phyloP scores from a whole-genome alignment of 169 alveolate genomes.

The Cryptosporidium ubiquitum region DNA sequence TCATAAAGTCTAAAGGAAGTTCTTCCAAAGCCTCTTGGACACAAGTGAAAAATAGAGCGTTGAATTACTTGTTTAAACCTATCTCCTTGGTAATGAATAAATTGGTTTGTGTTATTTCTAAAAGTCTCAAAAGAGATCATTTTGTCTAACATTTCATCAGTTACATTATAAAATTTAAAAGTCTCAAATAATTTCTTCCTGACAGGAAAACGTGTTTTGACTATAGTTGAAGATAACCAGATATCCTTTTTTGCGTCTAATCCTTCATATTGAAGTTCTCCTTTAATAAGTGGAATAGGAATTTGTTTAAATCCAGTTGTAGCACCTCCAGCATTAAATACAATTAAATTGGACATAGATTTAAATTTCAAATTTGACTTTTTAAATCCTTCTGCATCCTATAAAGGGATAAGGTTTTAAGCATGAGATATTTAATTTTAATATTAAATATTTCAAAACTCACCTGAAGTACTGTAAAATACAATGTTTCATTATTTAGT shows the following conservation, averaged over 20 bases:
- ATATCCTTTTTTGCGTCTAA: conserved; percentile 25
- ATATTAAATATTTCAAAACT: not conserved
- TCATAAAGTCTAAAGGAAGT: conserved; percentile 75
- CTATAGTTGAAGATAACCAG: conserved; percentile 67
- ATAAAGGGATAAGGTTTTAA: not conserved
- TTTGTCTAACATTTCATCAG: conserved; percentile 13
- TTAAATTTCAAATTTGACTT: conserved; percentile 45
- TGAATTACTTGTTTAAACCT: conserved; percentile 34
- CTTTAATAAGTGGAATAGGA: conserved; percentile 73
- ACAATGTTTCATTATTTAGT: conserved; percentile 4
- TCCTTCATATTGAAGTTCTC: conserved; percentile 50
- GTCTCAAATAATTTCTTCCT: conserved; percentile 55
- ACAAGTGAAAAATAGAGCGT: conserved; percentile 62
- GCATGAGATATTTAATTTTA: not conserved
- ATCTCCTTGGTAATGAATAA: conserved; percentile 70
- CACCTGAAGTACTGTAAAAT: conserved; percentile 74
- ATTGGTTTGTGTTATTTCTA: not conserved
- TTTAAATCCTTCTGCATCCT: conserved; percentile 75
- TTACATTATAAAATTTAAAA: conserved; percentile 8
- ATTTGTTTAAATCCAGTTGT: conserved; percentile 38
- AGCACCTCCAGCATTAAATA: conserved; percentile 75
- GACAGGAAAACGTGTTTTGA: conserved; percentile 63
- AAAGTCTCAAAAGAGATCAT: not conserved
- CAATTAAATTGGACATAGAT: conserved; percentile 18
- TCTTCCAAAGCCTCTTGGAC: conserved; percentile 76